These are phyloP conservation scores for Globisporangium spiculum DNA, from an alignment of 352 stramenopile species.

Conservation along the genomic window DNA sequence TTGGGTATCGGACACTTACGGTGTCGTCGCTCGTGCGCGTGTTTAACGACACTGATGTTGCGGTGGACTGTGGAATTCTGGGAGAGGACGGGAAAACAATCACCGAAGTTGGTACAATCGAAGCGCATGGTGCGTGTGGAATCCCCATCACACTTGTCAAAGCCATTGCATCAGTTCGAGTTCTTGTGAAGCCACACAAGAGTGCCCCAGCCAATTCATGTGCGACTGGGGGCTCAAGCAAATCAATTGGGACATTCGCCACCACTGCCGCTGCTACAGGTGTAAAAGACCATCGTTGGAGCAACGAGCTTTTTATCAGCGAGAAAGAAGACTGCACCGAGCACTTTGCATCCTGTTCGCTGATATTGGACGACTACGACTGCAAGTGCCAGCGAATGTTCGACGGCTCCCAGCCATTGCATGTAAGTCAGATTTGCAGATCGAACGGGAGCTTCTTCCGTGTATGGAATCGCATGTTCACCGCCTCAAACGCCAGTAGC, in stretches of 20 bases:
- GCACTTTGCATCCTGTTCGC: conserved; percentile 60
- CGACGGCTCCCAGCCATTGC: conserved; percentile 64
- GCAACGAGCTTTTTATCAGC: conserved; percentile 75
- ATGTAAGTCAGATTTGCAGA: conserved; percentile 65
- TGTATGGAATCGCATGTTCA: conserved; percentile 59
- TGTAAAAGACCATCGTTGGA: conserved; percentile 68
- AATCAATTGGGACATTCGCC: neutral
- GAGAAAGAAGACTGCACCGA: conserved; percentile 59
- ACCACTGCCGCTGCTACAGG: conserved; percentile 7
- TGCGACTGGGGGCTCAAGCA: neutral
- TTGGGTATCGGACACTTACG: conserved; percentile 71
- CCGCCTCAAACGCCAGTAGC: conserved; percentile 58
- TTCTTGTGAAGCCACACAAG: conserved; percentile 62
- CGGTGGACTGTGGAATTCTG: conserved; percentile 59
- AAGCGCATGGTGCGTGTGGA: conserved; percentile 57
- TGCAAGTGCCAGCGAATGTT: conserved; percentile 82
- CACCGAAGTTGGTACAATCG: conserved; percentile 56
- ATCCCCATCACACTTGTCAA: conserved; percentile 65
- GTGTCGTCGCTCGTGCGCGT: conserved; percentile 77
- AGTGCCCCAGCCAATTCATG: neutral
- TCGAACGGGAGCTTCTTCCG: conserved; percentile 74
- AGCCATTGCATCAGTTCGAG: conserved; percentile 48
- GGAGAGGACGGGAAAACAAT: conserved; percentile 55
- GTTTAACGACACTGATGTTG: conserved; percentile 68
- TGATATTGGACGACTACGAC: conserved; percentile 67